These are phyloP conservation scores for Polysphondylium violaceum DNA, from an alignment of 78 protist genomes.

Conservation along the genomic window DNA sequence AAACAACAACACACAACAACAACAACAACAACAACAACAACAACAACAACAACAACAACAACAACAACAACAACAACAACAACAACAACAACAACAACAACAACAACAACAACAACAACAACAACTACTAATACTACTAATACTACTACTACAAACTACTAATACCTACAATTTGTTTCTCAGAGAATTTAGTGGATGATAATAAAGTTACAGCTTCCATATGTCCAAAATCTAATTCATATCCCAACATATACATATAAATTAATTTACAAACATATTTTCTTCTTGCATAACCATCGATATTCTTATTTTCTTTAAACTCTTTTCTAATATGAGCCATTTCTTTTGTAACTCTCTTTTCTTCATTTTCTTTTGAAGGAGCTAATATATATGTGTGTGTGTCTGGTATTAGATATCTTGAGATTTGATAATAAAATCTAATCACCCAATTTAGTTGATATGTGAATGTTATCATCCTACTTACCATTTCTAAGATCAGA, in stretches of 20 bases:
- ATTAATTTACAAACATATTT: constrained; percentile 98
- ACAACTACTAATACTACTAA: too few species aligned
- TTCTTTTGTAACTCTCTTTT: constrained; percentile 78
- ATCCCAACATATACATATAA: constrained; percentile 98
- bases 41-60: too few species aligned
- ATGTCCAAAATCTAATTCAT: constrained; percentile 99
- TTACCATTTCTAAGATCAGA: constrained; percentile 75
- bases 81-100: too few species aligned
- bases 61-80: too few species aligned
- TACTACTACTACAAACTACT: background rate
- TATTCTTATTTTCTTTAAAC: constrained; percentile 79
- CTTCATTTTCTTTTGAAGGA: constrained; percentile 78
- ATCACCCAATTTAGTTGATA: background rate
- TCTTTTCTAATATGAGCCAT: constrained; percentile 86
- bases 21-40: too few species aligned
- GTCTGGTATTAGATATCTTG: background rate
- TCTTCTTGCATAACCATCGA: constrained; percentile 90
- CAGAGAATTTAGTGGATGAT: constrained; percentile 89
- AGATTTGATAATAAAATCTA: background rate
- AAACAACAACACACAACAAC: too few species aligned
- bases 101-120: too few species aligned
- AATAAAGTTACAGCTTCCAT: constrained; percentile 98
- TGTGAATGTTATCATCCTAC: background rate
- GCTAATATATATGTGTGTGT: constrained; percentile 12
- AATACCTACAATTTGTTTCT: constrained; percentile 93